phyloP scores from a whole-genome alignment of 371 early-diverging fungal genomes.

The Actinomortierella wolfii region DNA sequence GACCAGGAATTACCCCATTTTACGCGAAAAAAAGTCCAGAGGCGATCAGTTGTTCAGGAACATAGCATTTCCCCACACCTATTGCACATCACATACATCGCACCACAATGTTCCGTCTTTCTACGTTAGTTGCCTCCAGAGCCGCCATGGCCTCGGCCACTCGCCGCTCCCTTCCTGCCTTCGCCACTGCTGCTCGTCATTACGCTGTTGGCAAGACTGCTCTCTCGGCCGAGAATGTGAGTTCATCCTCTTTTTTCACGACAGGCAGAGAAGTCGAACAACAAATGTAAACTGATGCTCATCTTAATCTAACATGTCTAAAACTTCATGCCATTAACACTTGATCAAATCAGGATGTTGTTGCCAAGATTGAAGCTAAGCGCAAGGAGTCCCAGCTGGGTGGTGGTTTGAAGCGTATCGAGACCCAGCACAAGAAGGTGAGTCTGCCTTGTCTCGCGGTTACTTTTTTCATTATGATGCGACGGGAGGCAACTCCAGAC shows the following conservation, averaged over 20 bases:
- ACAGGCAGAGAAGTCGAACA: too few species aligned
- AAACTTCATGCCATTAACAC: slow-evolving; percentile 2
- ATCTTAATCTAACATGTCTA: background rate
- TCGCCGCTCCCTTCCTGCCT: slow-evolving; percentile 42
- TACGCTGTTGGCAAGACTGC: slow-evolving; percentile 47
- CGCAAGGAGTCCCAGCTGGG: slow-evolving; percentile 78
- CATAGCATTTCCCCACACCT: slow-evolving; percentile 5
- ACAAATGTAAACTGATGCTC: background rate
- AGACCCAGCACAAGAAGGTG: slow-evolving; percentile 92
- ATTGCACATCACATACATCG: background rate
- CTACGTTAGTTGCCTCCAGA: slow-evolving; percentile 38
- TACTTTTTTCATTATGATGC: too few species aligned
- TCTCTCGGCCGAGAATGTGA: slow-evolving; percentile 43
- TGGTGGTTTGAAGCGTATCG: slow-evolving; percentile 84
- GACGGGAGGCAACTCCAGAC: too few species aligned
- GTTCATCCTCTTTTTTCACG: too few species aligned
- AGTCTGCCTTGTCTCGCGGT: background rate
- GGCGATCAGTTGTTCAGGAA: too few species aligned
- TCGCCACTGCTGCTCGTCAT: slow-evolving; percentile 41
- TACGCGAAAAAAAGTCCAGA: too few species aligned
- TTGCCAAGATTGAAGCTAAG: slow-evolving; percentile 68
- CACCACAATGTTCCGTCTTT: slow-evolving; percentile 31
- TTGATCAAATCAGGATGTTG: slow-evolving; percentile 42
- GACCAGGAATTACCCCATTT: too few species aligned
- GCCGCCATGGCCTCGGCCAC: slow-evolving; percentile 41